These are phyloP conservation scores for Paracoccidioides brasiliensis DNA, from an alignment of 2,329 filamentous ascomycete genomes.

Conservation along the genomic window DNA sequence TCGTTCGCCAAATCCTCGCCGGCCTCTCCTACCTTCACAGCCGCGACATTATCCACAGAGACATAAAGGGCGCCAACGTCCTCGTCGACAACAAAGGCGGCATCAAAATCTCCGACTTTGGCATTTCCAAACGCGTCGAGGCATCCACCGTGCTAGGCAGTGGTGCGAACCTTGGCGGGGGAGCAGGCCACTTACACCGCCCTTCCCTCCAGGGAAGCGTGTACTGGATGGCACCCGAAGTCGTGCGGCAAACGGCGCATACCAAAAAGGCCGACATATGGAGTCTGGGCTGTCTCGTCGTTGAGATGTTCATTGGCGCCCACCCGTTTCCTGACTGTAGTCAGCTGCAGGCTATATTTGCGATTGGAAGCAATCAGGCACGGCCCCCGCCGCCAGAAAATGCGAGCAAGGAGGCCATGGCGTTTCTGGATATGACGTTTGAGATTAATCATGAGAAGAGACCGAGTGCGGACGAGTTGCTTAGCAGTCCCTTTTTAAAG, in stretches of 20 bases:
- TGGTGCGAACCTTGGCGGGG: conserved; percentile 24
- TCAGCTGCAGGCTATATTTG: conserved; percentile 96
- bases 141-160: conserved; percentile 62
- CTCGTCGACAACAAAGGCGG: conserved; percentile 97
- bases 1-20: conserved; percentile 87
- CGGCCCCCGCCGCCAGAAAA: conserved; percentile 78
- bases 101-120: conserved; percentile 98
- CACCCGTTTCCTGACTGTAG: conserved; percentile 96
- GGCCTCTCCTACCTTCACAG: conserved; percentile 89
- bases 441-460: conserved; percentile 89
- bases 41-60: conserved; percentile 91
- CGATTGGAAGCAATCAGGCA: conserved; percentile 80
- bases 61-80: conserved; percentile 98
- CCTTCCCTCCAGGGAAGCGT: conserved; percentile 88
- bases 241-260: conserved; percentile 94
- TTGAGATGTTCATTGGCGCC: conserved; percentile 97
- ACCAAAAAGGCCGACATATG: conserved; percentile 98
- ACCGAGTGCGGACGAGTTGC: conserved; percentile 80
- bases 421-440: conserved; percentile 79
- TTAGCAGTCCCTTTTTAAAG: conserved; percentile 68
- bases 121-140: conserved; percentile 95
- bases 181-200: conserved; percentile 35
- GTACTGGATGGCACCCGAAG: conserved; percentile 99
- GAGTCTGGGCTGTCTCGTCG: conserved; percentile 90
- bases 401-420: conserved; percentile 69